These are phyloP conservation scores for Rheum nobile DNA, from an alignment of 148 eudicot species.

Conservation along the genomic window DNA sequence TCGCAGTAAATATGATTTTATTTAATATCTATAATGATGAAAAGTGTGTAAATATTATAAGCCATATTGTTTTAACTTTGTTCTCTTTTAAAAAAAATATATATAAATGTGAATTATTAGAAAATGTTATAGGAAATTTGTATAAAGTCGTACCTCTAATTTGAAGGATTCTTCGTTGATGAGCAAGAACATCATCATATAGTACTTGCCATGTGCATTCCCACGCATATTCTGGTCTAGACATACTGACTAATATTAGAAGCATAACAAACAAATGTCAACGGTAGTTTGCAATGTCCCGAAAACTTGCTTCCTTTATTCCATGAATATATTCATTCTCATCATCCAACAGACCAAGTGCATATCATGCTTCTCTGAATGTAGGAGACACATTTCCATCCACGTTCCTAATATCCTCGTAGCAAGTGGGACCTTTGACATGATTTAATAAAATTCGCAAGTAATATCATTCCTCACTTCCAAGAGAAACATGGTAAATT, in stretches of 20 bases:
- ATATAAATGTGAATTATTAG: too few species aligned
- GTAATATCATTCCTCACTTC: not conserved
- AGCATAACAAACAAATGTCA: too few species aligned
- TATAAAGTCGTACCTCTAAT: not conserved
- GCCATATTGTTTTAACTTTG: too few species aligned
- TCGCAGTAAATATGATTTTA: too few species aligned
- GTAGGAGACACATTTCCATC: not conserved
- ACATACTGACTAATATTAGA: not conserved
- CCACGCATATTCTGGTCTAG: not conserved
- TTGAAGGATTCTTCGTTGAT: not conserved
- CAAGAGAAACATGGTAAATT: not conserved
- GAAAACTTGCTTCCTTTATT: too few species aligned
- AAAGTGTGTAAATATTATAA: too few species aligned
- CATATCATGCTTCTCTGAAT: slow-evolving; percentile 7
- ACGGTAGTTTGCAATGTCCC: too few species aligned
- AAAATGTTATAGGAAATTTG: too few species aligned
- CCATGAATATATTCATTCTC: too few species aligned
- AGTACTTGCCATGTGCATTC: not conserved
- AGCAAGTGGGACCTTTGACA: not conserved
- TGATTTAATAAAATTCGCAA: not conserved
- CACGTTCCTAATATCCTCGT: not conserved
- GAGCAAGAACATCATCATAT: not conserved
- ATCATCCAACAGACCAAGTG: slow-evolving; percentile 8
- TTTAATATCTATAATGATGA: too few species aligned
- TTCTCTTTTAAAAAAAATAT: too few species aligned